Base-by-base conservation (phyloP, 768 basidiomycete genomes). In the Mycena crocata region DNA sequence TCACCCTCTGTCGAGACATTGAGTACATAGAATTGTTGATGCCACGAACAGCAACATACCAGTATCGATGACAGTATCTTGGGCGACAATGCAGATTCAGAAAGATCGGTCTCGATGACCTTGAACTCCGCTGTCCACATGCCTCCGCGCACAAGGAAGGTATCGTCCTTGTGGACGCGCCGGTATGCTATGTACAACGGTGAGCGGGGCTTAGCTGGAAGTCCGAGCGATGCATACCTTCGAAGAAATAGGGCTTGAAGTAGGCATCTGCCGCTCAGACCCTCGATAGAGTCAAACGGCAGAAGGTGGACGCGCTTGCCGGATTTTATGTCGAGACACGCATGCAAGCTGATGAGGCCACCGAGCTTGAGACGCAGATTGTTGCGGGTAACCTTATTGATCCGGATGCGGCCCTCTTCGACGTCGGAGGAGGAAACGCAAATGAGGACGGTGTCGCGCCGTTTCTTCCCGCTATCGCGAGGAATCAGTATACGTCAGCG, bases 381-480 rank as follows among this genome's bases (percentile, higher is more conserved):
- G 84, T 98, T 97, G 63, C 98, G 94, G n/a, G 98, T 97, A 37
- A 99, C 98, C 81, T 99, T 99, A 90, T 99, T 99, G 82, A 99
- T 84, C 74, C 98, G 96, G 69, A 99, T 96, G 77, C 94, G 94
- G 63, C 98, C 97, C 80, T 99, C 98, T 73, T 98, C 98, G 67
- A 99, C 94, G 68, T 97, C 95, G 74, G 99, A 98, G 42, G 93
- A 93, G 75, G 92, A 93, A 75, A 99, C 80, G 75, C 96, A 98
- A 78, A 99, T 99, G 67, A 99, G 90, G 45, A 99, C 98, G 10
- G 97, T 98, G 74, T 99, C 96, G 73, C 93, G 91, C 75, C 98
- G 91, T 85, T 98, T 96, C 88, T 99, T 99, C 50, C 98, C 97
- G 66, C 96, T 96, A 39, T 55, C 42, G 23, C 57, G 26, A 67